phyloP scores from a whole-genome alignment of 345 rosid species.

The rapeseed (Brassica napus) region Da-Ae NC_063443.1:1981501-1982000 shows the following conservation, averaged over 20 bases:
- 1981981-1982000: constrained; percentile 79
- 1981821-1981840: background rate
- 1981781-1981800: constrained; percentile 83
- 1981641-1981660: constrained; percentile 92
- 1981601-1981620: background rate
- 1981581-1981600: constrained; percentile 3
- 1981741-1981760: constrained; percentile 76
- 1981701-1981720: constrained; percentile 87
- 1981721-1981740: constrained; percentile 77
- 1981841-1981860: constrained; percentile 1
- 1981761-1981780: constrained; percentile 88
- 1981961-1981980: constrained; percentile 90
- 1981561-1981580: constrained; percentile 48
- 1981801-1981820: constrained; percentile 42
- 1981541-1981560: constrained; percentile 99
- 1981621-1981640: constrained; percentile 31
- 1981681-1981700: constrained; percentile 94
- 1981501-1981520: constrained; percentile 99
- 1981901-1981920: constrained; percentile 89
- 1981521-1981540: constrained; percentile 98
- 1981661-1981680: constrained; percentile 90
- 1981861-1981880: background rate
- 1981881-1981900: constrained; percentile 78
- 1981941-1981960: constrained; percentile 96
- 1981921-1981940: constrained; percentile 98